Evolutionary conservation across 768 basidiomycete genomes (phyloP).

Genomic region (Crassisporium funariophilum): DNA sequence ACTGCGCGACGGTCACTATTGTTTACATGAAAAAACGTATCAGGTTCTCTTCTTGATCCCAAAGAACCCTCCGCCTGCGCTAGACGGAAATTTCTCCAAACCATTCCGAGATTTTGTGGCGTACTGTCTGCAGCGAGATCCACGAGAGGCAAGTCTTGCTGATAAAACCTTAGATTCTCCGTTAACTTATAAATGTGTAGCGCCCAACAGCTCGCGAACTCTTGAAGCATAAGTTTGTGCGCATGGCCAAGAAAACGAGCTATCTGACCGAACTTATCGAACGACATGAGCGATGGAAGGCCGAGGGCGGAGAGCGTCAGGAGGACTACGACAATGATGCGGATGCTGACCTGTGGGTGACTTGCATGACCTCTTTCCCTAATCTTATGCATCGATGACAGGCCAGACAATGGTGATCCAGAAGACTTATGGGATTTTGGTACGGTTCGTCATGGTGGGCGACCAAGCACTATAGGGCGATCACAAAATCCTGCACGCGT

Average conservation of each 20-base stretch:
- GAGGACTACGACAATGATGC: conserved; percentile 71
- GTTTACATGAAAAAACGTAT: conserved; percentile 39
- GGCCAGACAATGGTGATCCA: conserved; percentile 56
- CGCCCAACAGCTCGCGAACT: conserved; percentile 95
- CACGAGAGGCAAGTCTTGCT: conserved; percentile 77
- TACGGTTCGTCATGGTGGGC: conserved; percentile 78
- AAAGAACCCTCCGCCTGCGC: conserved; percentile 90
- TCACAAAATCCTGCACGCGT: conserved; percentile 54
- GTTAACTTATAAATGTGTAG: conserved; percentile 38
- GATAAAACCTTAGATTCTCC: not conserved
- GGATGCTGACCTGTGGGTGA: conserved; percentile 63
- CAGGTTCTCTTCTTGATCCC: conserved; percentile 98
- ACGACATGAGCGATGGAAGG: conserved; percentile 89
- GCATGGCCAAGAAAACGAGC: conserved; percentile 91
- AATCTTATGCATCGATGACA: conserved; percentile 25
- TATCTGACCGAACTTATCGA: conserved; percentile 97
- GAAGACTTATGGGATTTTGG: conserved; percentile 98
- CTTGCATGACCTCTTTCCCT: not conserved
- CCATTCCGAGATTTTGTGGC: conserved; percentile 94
- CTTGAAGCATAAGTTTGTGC: conserved; percentile 94
- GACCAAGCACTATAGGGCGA: conserved; percentile 68
- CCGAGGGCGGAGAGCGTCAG: conserved; percentile 77
- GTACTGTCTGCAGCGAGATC: conserved; percentile 92
- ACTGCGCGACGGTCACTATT: not conserved
- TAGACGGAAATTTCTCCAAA: conserved; percentile 91